phyloP scores from a whole-genome alignment of 2,329 filamentous ascomycete species.

The Fusarium sp. region DNA sequence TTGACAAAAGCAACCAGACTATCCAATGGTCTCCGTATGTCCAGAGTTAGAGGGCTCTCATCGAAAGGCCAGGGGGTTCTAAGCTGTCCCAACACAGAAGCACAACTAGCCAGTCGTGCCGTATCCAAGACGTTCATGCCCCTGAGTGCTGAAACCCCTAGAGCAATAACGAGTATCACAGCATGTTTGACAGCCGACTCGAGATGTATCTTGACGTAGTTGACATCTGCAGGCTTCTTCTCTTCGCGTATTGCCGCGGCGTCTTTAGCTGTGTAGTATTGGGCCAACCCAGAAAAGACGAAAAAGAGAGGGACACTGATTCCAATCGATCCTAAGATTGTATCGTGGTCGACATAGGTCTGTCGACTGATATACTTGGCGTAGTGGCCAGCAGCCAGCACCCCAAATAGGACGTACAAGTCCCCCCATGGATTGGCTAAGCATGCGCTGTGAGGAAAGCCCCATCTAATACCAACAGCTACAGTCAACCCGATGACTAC shows the following conservation, averaged over 20 bases:
- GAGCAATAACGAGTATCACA: constrained; percentile 15
- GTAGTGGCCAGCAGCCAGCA: constrained; percentile 11
- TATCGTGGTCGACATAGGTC: not conserved
- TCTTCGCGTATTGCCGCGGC: constrained; percentile 6
- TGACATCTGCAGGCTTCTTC: constrained; percentile 1
- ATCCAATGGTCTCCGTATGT: constrained; percentile 7
- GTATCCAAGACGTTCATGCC: constrained; percentile 20
- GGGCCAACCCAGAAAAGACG: constrained; percentile 27
- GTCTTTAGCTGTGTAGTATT: constrained; percentile 35
- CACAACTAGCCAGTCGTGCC: constrained; percentile 27
- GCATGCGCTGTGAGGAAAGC: constrained; percentile 3
- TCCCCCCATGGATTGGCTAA: constrained; percentile 37
- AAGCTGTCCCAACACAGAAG: constrained; percentile 30
- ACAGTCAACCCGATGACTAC: constrained; percentile 31
- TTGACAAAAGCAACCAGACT: constrained; percentile 3
- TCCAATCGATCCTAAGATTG: constrained; percentile 27
- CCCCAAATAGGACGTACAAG: constrained; percentile 31
- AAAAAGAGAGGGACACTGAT: constrained; percentile 38
- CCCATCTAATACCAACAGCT: constrained; percentile 14
- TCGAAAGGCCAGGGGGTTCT: not conserved
- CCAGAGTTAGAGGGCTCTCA: not conserved
- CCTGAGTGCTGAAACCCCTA: not conserved
- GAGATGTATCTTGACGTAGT: constrained; percentile 12
- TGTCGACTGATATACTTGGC: not conserved
- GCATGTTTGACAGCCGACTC: constrained; percentile 16